Conservation (phyloP, 2,329 filamentous ascomycete genomes). For the Fusarium heterosporum region DNA sequence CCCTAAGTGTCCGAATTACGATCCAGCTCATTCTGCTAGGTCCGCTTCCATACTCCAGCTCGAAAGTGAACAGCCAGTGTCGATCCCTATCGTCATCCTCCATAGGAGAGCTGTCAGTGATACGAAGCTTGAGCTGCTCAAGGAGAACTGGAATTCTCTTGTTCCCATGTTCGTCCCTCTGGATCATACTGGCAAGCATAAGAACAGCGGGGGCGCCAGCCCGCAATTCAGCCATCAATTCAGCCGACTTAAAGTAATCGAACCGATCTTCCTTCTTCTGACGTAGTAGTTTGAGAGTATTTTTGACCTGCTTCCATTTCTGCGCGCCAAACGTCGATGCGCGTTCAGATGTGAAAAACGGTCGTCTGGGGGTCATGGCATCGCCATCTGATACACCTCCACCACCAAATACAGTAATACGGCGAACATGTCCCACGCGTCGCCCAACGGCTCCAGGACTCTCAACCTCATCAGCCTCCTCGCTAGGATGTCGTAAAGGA, state of each 20-base stretch:
- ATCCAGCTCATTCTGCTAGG: conserved; percentile 97
- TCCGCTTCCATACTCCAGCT: conserved; percentile 95
- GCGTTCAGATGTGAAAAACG: conserved; percentile 72
- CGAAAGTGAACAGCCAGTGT: conserved; percentile 89
- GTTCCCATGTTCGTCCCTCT: conserved; percentile 95
- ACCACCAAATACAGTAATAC: conserved; percentile 73
- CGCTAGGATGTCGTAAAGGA: conserved; percentile 60
- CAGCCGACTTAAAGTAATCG: conserved; percentile 94
- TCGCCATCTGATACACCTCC: conserved; percentile 74
- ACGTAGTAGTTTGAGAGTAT: conserved; percentile 82
- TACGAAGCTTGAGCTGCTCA: conserved; percentile 90
- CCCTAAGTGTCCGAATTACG: conserved; percentile 84
- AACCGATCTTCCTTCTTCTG: conserved; percentile 88
- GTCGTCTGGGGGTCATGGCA: conserved; percentile 65
- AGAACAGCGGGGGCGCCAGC: conserved; percentile 93
- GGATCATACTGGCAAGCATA: conserved; percentile 97
- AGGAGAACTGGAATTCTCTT: conserved; percentile 94
- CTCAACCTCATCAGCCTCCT: conserved; percentile 65
- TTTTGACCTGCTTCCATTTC: conserved; percentile 94
- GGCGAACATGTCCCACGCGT: conserved; percentile 72
- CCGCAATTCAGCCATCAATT: conserved; percentile 93
- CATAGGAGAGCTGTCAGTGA: conserved; percentile 81
- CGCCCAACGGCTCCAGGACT: conserved; percentile 60
- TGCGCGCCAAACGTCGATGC: conserved; percentile 80
- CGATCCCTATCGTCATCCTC: conserved; percentile 73